Conservation (phyloP, 1,284 basidiomycete genomes). For the Puccinia polysora region DNA sequence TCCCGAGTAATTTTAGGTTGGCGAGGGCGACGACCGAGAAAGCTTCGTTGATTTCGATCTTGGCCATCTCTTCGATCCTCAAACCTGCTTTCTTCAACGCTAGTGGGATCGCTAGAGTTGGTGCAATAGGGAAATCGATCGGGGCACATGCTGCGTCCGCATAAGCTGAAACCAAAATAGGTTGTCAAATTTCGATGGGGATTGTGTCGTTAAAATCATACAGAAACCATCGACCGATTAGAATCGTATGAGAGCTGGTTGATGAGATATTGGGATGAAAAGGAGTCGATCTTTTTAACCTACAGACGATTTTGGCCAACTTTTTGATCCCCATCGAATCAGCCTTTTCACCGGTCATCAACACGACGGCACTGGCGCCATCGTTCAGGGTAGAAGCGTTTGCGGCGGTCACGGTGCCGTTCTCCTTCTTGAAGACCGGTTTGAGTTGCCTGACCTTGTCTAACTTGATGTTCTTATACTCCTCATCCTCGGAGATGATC, state of each 20-base stretch:
- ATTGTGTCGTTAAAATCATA: no score
- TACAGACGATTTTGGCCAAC: conserved; percentile 54
- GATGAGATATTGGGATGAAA: no score
- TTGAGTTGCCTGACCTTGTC: conserved; percentile 54
- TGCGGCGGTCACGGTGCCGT: conserved; percentile 56
- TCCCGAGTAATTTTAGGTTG: conserved; percentile 53
- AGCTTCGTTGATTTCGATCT: conserved; percentile 87
- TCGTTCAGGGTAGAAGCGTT: conserved; percentile 56
- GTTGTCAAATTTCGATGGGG: conserved; percentile 60
- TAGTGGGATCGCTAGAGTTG: conserved; percentile 80
- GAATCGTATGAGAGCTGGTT: no score
- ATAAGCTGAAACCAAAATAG: conserved; percentile 63
- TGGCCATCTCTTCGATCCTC: conserved; percentile 74
- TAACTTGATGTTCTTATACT: conserved; percentile 65
- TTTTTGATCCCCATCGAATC: conserved; percentile 52
- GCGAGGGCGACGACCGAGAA: conserved; percentile 55
- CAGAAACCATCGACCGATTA: no score
- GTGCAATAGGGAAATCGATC: conserved; percentile 94
- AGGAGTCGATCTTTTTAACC: no score
- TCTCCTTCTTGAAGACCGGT: conserved; percentile 55
- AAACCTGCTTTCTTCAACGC: conserved; percentile 85
- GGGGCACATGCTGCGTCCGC: conserved; percentile 95
- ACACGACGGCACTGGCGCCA: conserved; percentile 55
- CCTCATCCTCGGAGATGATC: conserved; percentile 88
- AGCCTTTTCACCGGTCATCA: conserved; percentile 53